Conservation (phyloP, 2,329 filamentous ascomycete genomes). For the Nemania sp. region DNA sequence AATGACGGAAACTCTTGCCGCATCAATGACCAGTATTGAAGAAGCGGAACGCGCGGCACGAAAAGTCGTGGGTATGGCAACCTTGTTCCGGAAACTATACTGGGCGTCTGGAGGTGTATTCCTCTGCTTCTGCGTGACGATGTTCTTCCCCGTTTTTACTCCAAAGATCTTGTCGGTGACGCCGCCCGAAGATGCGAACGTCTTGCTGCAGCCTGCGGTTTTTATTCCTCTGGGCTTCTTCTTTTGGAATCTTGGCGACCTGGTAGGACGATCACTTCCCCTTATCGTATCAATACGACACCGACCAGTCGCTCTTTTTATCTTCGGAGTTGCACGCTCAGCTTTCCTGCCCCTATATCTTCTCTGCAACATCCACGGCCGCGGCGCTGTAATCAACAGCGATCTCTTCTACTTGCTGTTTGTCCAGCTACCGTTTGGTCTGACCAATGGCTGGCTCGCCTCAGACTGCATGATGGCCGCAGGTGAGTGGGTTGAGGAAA, state of each 20-base stretch:
- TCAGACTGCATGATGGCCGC: slow-evolving; percentile 92
- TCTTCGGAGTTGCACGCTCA: slow-evolving; percentile 65
- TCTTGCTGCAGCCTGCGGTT: slow-evolving; percentile 69
- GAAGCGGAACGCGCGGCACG: slow-evolving; percentile 56
- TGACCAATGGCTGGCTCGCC: slow-evolving; percentile 85
- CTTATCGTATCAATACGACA: slow-evolving; percentile 56
- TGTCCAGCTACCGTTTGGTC: slow-evolving; percentile 81
- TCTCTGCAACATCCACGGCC: slow-evolving; percentile 83
- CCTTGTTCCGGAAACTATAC: slow-evolving; percentile 75
- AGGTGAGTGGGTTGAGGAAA: slow-evolving; percentile 75
- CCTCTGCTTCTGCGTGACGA: slow-evolving; percentile 79
- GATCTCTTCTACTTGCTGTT: slow-evolving; percentile 86
- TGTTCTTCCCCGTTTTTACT: slow-evolving; percentile 96
- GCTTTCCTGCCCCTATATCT: slow-evolving; percentile 83
- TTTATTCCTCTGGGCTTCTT: slow-evolving; percentile 93
- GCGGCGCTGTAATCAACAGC: slow-evolving; percentile 72
- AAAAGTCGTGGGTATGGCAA: slow-evolving; percentile 58
- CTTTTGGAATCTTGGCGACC: slow-evolving; percentile 90
- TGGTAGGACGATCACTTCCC: slow-evolving; percentile 73
- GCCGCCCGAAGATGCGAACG: slow-evolving; percentile 47
- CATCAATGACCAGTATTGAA: slow-evolving; percentile 55
- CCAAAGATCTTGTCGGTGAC: slow-evolving; percentile 60
- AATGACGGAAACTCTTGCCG: slow-evolving; percentile 52
- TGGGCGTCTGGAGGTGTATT: slow-evolving; percentile 79
- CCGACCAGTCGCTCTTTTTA: slow-evolving; percentile 68